A percentile compares a stretch with the other conserved stretches of the same genome.
Conservation (phyloP, 2,329 filamentous ascomycete species). For the Septoria petroselini region DNA sequence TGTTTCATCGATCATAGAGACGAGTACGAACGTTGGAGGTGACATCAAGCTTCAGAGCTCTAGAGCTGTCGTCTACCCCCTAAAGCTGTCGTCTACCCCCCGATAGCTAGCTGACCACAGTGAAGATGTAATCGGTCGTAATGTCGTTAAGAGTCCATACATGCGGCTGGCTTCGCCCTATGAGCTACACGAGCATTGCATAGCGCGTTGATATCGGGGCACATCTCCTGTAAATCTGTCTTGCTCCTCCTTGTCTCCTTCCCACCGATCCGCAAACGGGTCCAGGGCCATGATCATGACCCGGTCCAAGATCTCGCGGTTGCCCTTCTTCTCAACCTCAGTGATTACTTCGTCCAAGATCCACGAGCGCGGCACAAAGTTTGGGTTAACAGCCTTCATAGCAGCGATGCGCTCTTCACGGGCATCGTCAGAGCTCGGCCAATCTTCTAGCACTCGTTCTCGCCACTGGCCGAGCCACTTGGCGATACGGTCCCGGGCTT, state of each 20-base stretch:
- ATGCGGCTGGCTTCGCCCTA: too few relatives aligned
- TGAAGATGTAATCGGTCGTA: too few relatives aligned
- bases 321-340: constrained; percentile 77
- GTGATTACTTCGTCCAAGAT: constrained; percentile 90
- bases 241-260: constrained; percentile 67
- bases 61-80: too few relatives aligned
- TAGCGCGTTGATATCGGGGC: constrained; percentile 69
- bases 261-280: constrained; percentile 80
- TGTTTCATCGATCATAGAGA: too few relatives aligned
- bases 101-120: too few relatives aligned
- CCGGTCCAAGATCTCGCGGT: constrained; percentile 71
- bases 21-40: too few relatives aligned
- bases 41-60: too few relatives aligned
- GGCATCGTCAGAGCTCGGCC: constrained; percentile 55
- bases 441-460: constrained; percentile 69
- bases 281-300: constrained; percentile 79
- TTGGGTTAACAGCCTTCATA: constrained; percentile 89
- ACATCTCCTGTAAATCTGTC: constrained; percentile 82
- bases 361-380: constrained; percentile 88
- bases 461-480: constrained; percentile 82
- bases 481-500: constrained; percentile 64
- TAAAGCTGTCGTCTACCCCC: too few relatives aligned
- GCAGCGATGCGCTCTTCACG: constrained; percentile 63
- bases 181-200: constrained; percentile 96
- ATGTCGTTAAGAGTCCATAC: too few relatives aligned